Evolutionary conservation across 2,329 filamentous ascomycete genomes (phyloP).

Genomic region (Berkeleyomyces basicola): DNA sequence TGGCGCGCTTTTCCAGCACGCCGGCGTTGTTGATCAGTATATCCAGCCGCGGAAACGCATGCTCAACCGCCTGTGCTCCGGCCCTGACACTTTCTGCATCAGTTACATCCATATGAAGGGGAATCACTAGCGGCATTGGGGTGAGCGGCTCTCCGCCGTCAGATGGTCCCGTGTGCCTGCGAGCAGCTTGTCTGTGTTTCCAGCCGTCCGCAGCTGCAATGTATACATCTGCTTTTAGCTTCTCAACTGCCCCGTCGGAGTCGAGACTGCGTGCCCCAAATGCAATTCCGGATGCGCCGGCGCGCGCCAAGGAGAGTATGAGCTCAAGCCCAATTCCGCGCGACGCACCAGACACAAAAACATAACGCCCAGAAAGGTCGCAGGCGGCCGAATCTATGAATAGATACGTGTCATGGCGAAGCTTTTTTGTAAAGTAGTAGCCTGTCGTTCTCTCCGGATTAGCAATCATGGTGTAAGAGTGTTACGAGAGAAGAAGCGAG

Average conservation of each 20-base stretch:
- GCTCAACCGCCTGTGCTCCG: slow-evolving; percentile 17
- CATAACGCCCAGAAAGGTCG: slow-evolving; percentile 23
- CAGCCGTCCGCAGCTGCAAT: background rate
- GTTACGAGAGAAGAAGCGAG: background rate
- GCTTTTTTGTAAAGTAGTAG: slow-evolving; percentile 18
- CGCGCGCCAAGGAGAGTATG: slow-evolving; percentile 38
- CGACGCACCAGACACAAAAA: slow-evolving; percentile 39
- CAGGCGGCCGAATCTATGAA: slow-evolving; percentile 28
- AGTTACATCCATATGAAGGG: slow-evolving; percentile 25
- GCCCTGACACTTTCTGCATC: slow-evolving; percentile 20
- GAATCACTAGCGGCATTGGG: slow-evolving; percentile 23
- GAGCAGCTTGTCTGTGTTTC: background rate
- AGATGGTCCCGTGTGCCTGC: slow-evolving; percentile 21
- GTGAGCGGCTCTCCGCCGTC: background rate
- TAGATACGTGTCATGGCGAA: slow-evolving; percentile 35
- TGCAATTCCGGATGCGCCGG: slow-evolving; percentile 34
- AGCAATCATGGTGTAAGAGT: background rate
- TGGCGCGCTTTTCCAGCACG: slow-evolving; percentile 22
- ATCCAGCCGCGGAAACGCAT: slow-evolving; percentile 23
- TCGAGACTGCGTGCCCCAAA: slow-evolving; percentile 34
- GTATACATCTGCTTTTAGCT: background rate
- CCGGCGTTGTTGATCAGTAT: slow-evolving; percentile 30
- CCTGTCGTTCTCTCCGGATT: slow-evolving; percentile 6
- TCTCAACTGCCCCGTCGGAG: slow-evolving; percentile 18
- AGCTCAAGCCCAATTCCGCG: slow-evolving; percentile 37